phyloP scores from a whole-genome alignment of 306 rosid species.

The Datisca glomerata region DNA sequence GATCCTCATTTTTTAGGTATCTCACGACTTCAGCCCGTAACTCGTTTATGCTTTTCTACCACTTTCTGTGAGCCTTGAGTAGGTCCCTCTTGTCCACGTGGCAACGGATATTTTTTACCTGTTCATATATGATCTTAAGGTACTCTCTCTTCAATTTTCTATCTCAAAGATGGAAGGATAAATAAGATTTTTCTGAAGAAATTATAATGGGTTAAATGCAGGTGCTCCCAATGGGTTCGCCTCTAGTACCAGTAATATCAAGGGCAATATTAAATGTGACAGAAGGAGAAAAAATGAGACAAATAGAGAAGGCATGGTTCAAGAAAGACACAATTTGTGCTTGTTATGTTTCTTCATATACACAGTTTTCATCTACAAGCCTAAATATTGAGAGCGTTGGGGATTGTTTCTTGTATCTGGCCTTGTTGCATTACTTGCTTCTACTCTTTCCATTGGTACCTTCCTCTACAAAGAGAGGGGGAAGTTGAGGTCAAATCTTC shows the following conservation, averaged over 20 bases:
- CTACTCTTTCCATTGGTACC: not conserved
- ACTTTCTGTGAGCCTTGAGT: no score
- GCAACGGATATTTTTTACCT: no score
- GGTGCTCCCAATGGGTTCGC: slow-evolving; percentile 19
- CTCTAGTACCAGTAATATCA: slow-evolving; percentile 13
- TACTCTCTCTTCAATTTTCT: not conserved
- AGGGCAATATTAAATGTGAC: slow-evolving; percentile 13
- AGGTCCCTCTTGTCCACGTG: no score
- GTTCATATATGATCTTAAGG: no score
- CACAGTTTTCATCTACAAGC: slow-evolving; percentile 10
- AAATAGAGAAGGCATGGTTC: slow-evolving; percentile 12
- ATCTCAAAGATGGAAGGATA: no score
- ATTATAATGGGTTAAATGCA: not conserved
- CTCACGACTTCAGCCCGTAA: no score
- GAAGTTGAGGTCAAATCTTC: no score
- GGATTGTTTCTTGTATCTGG: slow-evolving; percentile 18
- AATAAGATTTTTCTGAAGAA: not conserved
- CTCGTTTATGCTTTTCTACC: no score
- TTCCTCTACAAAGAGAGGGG: not conserved
- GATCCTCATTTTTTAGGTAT: no score
- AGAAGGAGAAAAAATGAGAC: slow-evolving; percentile 9
- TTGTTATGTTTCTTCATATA: slow-evolving; percentile 5
- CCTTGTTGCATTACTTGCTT: not conserved
- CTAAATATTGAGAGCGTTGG: slow-evolving; percentile 25
- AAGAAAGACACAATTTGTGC: not conserved